A percentile compares a stretch with the other conserved stretches of the same genome.
Evolutionary conservation across 208 protist species (phyloP).

Genomic region (Leishmania lainsoni): DNA sequence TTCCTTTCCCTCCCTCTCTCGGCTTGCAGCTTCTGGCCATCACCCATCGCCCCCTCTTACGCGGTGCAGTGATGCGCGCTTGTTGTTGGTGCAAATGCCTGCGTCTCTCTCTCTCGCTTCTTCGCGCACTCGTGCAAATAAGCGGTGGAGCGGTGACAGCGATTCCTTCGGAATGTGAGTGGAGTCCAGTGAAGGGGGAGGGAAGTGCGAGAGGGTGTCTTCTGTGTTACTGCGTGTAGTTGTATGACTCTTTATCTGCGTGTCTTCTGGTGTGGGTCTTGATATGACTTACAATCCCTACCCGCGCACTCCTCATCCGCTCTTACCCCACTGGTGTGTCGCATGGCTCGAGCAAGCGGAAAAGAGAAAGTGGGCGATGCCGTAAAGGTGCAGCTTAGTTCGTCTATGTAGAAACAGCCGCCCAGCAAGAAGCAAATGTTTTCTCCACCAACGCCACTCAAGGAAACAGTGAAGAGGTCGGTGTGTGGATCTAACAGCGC

Average conservation of each 20-base stretch:
- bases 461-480: neutral
- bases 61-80: neutral
- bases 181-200: neutral
- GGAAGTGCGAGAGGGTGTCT: neutral
- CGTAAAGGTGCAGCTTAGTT: neutral
- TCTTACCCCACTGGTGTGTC: neutral
- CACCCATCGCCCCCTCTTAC: neutral
- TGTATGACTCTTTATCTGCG: neutral
- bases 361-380: neutral
- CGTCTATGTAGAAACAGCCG: neutral
- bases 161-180: neutral
- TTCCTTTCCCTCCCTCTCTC: neutral
- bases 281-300: neutral
- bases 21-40: neutral
- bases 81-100: neutral
- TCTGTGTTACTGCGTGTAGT: neutral
- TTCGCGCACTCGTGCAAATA: neutral
- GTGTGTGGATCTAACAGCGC: neutral
- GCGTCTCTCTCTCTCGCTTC: conserved; percentile 14
- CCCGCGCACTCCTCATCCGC: neutral
- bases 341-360: neutral
- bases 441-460: neutral
- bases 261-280: neutral
- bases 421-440: neutral
- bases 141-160: neutral